Evolutionary conservation across 192 early-diverging fungal species (phyloP), one percentile per base, ranked within the genome.

Genomic region (Anaeromyces robustus): DNA sequence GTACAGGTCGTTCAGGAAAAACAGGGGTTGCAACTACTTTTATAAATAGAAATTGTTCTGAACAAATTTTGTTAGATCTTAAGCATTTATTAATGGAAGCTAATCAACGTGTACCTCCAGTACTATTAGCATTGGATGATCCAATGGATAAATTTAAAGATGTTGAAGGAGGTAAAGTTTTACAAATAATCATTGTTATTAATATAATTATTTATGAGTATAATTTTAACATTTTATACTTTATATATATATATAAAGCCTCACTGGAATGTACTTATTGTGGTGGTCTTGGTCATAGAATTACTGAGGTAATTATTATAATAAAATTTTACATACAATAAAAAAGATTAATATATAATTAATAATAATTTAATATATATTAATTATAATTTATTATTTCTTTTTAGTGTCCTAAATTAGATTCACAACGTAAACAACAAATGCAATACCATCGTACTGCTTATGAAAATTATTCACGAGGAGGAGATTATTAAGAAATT

Each of bases 1-100:
- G 97, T 85, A 99, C 96, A 13, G 97, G 97, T 79, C 95, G 97
- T 83, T 93, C 93, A 11, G 97, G 97, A 29, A 96, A 96, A 84
- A 97, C 96, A 0, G 97, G 97, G 43, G 91, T 97, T 4, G 96
- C 97, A 0, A 99, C 97, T 0, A 98, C 97, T 22, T 99, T 99
- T 85, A 96, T 99, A 82, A 97, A 97, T 84, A 82, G 86, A 14
- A 93, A 92, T 79, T 96, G 93, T 29, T 94, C 96, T 0, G 94
- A 97, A 82, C 95, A 97, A 81, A 96, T 99, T 79, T 85, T 96
- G 80, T 84, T 98, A 14, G 97, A 99, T 88, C 87, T 98, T 81
- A 99, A 99, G 85, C 94, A 97, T 79, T 85, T 98, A 30, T 86
- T 98, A 29, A 84, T 86, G 30, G 96, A 98, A 84, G 97, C 96